These are phyloP conservation scores for Aspergillus hiratsukae DNA, from an alignment of 2,329 filamentous ascomycete species.

Conservation along the genomic window DNA sequence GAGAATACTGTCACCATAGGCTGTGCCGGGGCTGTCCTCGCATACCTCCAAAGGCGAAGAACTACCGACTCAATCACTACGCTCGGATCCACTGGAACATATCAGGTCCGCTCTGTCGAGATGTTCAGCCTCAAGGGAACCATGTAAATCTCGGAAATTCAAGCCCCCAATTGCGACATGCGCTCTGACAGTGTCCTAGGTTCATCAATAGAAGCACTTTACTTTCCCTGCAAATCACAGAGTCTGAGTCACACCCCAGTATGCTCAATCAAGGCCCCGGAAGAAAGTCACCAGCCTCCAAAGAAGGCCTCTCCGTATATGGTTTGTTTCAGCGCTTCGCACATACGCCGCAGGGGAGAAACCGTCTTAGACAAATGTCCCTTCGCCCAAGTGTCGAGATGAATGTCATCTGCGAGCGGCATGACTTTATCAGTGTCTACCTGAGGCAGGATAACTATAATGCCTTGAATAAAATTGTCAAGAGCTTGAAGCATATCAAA, in stretches of 20 bases:
- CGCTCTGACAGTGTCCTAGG: constrained; percentile 46
- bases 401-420: constrained; percentile 64
- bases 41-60: constrained; percentile 67
- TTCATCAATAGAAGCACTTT: constrained; percentile 79
- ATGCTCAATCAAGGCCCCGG: constrained; percentile 69
- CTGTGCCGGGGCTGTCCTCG: constrained; percentile 82
- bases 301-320: constrained; percentile 79
- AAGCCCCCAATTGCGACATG: not conserved
- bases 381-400: constrained; percentile 70
- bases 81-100: constrained; percentile 53
- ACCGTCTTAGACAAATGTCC: constrained; percentile 71
- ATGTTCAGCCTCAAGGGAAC: constrained; percentile 67
- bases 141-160: constrained; percentile 45
- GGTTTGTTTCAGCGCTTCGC: constrained; percentile 74
- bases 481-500: constrained; percentile 64
- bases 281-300: constrained; percentile 58
- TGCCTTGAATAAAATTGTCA: constrained; percentile 52
- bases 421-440: constrained; percentile 65
- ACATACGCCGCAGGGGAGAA: constrained; percentile 73
- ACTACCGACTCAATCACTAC: constrained; percentile 58
- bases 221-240: constrained; percentile 76
- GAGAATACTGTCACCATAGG: constrained; percentile 72
- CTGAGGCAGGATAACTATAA: constrained; percentile 63
- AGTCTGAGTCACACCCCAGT: constrained; percentile 77
- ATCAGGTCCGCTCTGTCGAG: constrained; percentile 60